Percentiles rank a stretch among this genome's conserved stretches.
Evolutionary conservation across 2,329 filamentous ascomycete species (phyloP).

Genomic region (Aspergillus viridinutans): DNA sequence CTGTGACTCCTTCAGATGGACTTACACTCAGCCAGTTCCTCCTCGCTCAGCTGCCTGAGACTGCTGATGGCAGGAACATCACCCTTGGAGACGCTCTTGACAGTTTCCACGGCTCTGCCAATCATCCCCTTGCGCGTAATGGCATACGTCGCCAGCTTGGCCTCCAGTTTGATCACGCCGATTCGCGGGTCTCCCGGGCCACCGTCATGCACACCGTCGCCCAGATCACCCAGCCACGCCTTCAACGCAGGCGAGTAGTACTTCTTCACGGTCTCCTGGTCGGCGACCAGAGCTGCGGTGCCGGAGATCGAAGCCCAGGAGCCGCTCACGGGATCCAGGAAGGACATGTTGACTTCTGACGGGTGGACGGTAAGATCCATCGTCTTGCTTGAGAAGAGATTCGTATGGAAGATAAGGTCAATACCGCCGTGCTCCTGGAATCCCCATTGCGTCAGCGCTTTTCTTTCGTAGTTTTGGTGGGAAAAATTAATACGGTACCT

Average conservation of each 20-base stretch:
- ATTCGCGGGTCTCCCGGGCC: slow-evolving; percentile 77
- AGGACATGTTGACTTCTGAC: slow-evolving; percentile 72
- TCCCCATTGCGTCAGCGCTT: not conserved
- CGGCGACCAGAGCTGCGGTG: slow-evolving; percentile 63
- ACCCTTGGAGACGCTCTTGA: slow-evolving; percentile 70
- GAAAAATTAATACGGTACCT: slow-evolving; percentile 46
- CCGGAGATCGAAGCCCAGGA: slow-evolving; percentile 89
- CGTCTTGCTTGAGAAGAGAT: slow-evolving; percentile 85
- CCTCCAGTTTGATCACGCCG: slow-evolving; percentile 72
- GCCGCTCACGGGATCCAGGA: slow-evolving; percentile 66
- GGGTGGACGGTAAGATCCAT: slow-evolving; percentile 70
- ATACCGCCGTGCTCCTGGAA: slow-evolving; percentile 68
- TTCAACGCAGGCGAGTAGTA: slow-evolving; percentile 71
- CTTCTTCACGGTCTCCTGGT: slow-evolving; percentile 65
- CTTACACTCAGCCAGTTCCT: slow-evolving; percentile 60
- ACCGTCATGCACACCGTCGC: slow-evolving; percentile 78
- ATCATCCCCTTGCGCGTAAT: slow-evolving; percentile 60
- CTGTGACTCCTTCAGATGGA: slow-evolving; percentile 2
- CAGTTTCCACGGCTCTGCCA: slow-evolving; percentile 64
- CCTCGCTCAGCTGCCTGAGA: slow-evolving; percentile 66
- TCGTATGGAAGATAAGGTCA: slow-evolving; percentile 86
- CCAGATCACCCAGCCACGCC: slow-evolving; percentile 82
- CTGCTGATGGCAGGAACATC: slow-evolving; percentile 69
- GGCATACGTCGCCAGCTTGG: slow-evolving; percentile 68
- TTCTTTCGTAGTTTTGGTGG: not conserved